Evolutionary conservation across 2,329 filamentous ascomycete species (phyloP).

Genomic region (Davidsoniella eucalypti): DNA sequence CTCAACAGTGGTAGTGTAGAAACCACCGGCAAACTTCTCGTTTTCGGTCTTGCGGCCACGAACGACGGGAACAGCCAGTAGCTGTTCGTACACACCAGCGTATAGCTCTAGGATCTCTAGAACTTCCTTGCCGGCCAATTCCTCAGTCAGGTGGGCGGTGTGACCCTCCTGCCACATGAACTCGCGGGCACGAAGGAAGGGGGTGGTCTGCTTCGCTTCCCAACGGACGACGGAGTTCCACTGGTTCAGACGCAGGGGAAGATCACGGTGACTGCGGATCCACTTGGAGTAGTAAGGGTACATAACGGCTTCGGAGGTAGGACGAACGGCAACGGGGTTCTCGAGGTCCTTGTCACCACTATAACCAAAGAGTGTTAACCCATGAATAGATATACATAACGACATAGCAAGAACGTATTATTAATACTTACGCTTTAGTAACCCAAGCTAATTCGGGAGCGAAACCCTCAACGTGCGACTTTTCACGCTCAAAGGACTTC

Average conservation of each 20-base stretch:
- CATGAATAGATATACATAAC: too few relatives aligned
- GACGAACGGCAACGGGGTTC: constrained; percentile 52
- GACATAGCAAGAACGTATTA: not conserved
- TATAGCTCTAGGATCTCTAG: constrained; percentile 88
- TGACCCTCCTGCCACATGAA: constrained; percentile 98
- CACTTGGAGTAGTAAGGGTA: constrained; percentile 93
- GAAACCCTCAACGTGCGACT: constrained; percentile 97
- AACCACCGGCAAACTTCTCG: constrained; percentile 92
- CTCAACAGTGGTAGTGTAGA: constrained; percentile 94
- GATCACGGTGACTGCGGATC: constrained; percentile 90
- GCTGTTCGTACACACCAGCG: constrained; percentile 77
- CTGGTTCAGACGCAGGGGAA: constrained; percentile 87
- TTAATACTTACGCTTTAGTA: constrained; percentile 50
- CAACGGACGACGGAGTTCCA: constrained; percentile 90
- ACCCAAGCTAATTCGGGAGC: constrained; percentile 85
- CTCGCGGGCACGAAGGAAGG: constrained; percentile 80
- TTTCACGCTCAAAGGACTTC: constrained; percentile 75
- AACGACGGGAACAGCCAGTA: constrained; percentile 88
- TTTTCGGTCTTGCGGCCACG: constrained; percentile 92
- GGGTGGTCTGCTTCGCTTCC: constrained; percentile 89
- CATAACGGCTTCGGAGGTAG: constrained; percentile 66
- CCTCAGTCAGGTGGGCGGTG: constrained; percentile 71
- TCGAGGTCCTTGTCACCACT: constrained; percentile 88
- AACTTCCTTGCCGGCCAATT: constrained; percentile 69
- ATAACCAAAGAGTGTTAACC: constrained; percentile 3